Evolutionary conservation across 257 asterid genomes (phyloP).

Genomic region (Penstemon eatonii): DNA sequence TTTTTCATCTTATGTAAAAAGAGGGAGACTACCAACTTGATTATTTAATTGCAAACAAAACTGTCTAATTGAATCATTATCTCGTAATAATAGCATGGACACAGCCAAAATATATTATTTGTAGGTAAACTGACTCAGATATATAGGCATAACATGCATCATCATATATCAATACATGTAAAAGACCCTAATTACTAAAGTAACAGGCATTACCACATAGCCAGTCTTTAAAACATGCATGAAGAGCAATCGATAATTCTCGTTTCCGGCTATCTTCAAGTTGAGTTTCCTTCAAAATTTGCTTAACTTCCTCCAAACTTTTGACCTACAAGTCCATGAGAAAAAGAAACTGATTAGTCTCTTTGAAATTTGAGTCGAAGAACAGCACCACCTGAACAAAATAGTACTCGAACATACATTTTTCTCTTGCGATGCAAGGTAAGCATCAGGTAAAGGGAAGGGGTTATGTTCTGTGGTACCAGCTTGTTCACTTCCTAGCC

Average conservation of each 20-base stretch:
- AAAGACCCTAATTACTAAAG: neutral
- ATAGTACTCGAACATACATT: slow-evolving; percentile 45
- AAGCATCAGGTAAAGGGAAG: slow-evolving; percentile 81
- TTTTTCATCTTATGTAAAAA: neutral
- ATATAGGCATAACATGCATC: neutral
- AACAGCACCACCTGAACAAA: slow-evolving; percentile 8
- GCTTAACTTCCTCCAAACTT: slow-evolving; percentile 72
- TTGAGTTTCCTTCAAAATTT: slow-evolving; percentile 68
- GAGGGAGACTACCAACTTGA: neutral
- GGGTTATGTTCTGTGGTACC: slow-evolving; percentile 81
- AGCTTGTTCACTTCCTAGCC: slow-evolving; percentile 66
- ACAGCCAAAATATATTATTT: neutral
- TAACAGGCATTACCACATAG: slow-evolving; percentile 63
- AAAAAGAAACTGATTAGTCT: slow-evolving; percentile 16
- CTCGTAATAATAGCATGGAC: neutral
- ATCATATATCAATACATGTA: slow-evolving; percentile 1
- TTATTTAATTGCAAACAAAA: neutral
- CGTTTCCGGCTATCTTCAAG: slow-evolving; percentile 89
- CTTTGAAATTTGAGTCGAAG: slow-evolving; percentile 3
- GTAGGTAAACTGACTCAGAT: neutral
- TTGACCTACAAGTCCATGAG: slow-evolving; percentile 52
- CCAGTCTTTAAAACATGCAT: slow-evolving; percentile 91
- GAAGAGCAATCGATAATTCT: slow-evolving; percentile 81
- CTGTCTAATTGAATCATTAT: neutral
- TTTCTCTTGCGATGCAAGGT: slow-evolving; percentile 79